Percentiles rank a stretch among this genome's conserved stretches.
Evolutionary conservation across 192 early-diverging fungal genomes (phyloP).

Genomic region (Dispira parvispora): DNA sequence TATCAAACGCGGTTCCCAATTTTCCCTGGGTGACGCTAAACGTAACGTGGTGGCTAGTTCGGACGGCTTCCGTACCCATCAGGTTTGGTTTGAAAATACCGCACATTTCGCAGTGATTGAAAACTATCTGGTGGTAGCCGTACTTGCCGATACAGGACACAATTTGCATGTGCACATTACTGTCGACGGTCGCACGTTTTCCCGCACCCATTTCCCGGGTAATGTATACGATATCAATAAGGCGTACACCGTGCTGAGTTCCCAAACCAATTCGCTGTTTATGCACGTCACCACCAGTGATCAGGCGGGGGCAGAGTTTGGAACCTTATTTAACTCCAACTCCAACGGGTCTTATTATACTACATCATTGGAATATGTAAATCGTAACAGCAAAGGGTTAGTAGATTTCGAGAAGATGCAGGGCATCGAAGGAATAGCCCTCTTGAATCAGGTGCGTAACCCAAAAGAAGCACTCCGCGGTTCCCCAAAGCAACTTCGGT

Average conservation of each 20-base stretch:
- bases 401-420: conserved; percentile 87
- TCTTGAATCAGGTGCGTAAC: conserved; percentile 70
- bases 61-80: conserved; percentile 31
- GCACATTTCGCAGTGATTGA: conserved; percentile 64
- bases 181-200: conserved; percentile 49
- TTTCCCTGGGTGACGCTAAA: conserved; percentile 30
- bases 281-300: conserved; percentile 45
- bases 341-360: conserved; percentile 75
- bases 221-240: conserved; percentile 28
- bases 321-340: conserved; percentile 81
- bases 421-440: conserved; percentile 66
- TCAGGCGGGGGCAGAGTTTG: conserved; percentile 43
- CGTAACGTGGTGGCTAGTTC: conserved; percentile 44
- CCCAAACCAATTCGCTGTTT: conserved; percentile 37
- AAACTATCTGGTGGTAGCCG: conserved; percentile 64
- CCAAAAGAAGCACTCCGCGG: conserved; percentile 32
- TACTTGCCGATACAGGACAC: conserved; percentile 20
- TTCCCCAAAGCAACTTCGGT: conserved; percentile 40
- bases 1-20: conserved; percentile 37
- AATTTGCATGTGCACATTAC: conserved; percentile 46
- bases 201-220: conserved; percentile 61
- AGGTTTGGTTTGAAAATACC: conserved; percentile 46
- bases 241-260: conserved; percentile 60
- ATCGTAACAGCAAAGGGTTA: conserved; percentile 50
- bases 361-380: conserved; percentile 47